Evolutionary conservation across 1,284 basidiomycete genomes (phyloP).

Genomic region (Malassezia sp.): DNA sequence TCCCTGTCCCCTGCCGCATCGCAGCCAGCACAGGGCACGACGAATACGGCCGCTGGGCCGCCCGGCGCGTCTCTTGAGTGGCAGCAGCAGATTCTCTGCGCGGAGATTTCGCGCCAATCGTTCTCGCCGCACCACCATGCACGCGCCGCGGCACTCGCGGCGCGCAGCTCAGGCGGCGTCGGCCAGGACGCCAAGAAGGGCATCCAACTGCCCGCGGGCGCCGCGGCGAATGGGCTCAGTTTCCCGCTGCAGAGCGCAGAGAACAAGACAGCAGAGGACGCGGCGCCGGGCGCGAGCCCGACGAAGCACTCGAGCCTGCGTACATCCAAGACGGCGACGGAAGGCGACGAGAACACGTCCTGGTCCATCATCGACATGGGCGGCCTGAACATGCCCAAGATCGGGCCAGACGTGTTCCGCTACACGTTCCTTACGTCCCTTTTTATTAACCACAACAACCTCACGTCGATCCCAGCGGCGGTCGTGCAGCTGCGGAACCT

Average conservation of each 20-base stretch:
- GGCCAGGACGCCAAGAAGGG: constrained; percentile 50
- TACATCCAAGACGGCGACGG: constrained; percentile 10
- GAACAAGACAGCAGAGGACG: constrained; percentile 11
- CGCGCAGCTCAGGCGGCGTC: constrained; percentile 49
- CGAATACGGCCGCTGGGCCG: constrained; percentile 17
- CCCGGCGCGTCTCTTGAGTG: constrained; percentile 31
- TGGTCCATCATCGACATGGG: constrained; percentile 96
- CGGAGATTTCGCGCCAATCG: constrained; percentile 50
- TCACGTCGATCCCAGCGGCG: constrained; percentile 67
- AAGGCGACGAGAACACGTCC: constrained; percentile 21
- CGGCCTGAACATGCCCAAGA: constrained; percentile 79
- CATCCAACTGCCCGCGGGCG: constrained; percentile 33
- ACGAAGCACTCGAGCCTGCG: constrained; percentile 15
- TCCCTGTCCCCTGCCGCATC: constrained; percentile 18
- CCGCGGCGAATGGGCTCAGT: constrained; percentile 46
- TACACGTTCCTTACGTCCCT: constrained; percentile 91
- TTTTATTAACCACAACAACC: constrained; percentile 91
- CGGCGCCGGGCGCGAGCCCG: constrained; percentile 11
- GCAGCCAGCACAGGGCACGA: neutral
- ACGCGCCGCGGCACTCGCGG: constrained; percentile 53
- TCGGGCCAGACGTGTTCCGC: constrained; percentile 67
- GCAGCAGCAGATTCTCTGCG: constrained; percentile 36
- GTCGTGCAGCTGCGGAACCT: constrained; percentile 76
- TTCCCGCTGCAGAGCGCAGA: constrained; percentile 8
- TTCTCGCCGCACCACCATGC: constrained; percentile 54